Evolutionary conservation across 2,329 filamentous ascomycete species (phyloP), one percentile per base, ranked within the genome.

Genomic region (Aspergillus sclerotialis): DNA sequence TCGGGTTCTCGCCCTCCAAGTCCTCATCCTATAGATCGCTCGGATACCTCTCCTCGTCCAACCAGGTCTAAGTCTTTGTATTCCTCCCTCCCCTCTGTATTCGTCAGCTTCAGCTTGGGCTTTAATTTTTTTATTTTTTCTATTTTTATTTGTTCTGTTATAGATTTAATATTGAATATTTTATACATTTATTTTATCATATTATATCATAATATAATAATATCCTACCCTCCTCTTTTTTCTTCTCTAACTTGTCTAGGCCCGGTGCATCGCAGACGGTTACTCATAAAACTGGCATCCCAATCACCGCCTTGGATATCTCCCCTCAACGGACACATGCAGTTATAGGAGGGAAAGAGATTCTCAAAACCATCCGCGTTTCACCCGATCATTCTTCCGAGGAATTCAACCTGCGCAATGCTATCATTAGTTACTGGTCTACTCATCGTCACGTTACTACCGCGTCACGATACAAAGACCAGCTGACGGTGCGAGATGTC

Each of bases 281-380:
- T 38, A 73, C 69, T 49, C 75, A 81, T 56, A 73, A 71, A 47
- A 81, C 78, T n/a, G 76, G 76, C 29, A 70, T 81, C 34, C 71
- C 76, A 42, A 80, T 82, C 48, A 62, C 72, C 28, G 73, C 78
- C 24, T 63, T 82, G 33, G 76, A 80, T 55, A 74, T 79, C 56
- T 81, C 79, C 40, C 74, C 76, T 26, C 67, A 72, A 36, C 67
- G 71, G 38, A 80, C 75, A 39, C 77, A 80, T 64, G 78, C 76
- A 34, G 67, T 82, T 35, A 69, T 82, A 44, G 78, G 75, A 27
- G 78, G 78, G 33, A 75, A 75, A 43, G 76, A 81, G 45, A 80
- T 82, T 37, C 69, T 82, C 48, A 80, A 80, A 57, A 81, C 77
- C 2, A 70, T 82, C 42, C 70, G 69, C 33, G 70, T 81, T 35